phyloP scores from a whole-genome alignment of 164 flowering plant species.

The Chimonanthus salicifolius region DNA sequence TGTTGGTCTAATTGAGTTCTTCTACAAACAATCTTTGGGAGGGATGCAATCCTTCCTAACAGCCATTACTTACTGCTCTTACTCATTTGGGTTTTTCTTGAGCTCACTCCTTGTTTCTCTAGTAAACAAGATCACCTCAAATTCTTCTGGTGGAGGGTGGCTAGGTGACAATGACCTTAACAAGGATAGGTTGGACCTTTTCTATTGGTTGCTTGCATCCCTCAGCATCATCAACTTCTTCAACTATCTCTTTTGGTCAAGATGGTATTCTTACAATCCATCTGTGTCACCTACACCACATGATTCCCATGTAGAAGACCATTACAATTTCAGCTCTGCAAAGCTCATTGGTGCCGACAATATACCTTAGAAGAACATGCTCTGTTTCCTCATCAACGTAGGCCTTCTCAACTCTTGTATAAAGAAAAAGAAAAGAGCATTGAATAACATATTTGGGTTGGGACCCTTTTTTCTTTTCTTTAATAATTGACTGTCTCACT shows the following conservation, averaged over 20 bases:
- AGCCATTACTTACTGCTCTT: conserved; percentile 63
- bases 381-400: neutral
- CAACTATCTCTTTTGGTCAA: conserved; percentile 58
- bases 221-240: conserved; percentile 55
- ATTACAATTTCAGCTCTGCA: conserved; percentile 19
- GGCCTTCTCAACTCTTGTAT: conserved; percentile 9
- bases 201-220: conserved; percentile 61
- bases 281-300: conserved; percentile 21
- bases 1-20: conserved; percentile 66
- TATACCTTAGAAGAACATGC: conserved; percentile 15
- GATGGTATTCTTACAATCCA: conserved; percentile 44
- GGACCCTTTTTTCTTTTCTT: neutral
- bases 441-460: conserved; percentile 2
- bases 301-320: conserved; percentile 17
- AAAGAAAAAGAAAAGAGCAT: neutral
- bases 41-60: conserved; percentile 68
- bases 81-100: conserved; percentile 63
- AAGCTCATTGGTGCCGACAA: conserved; percentile 17
- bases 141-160: conserved; percentile 43
- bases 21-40: conserved; percentile 49
- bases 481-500: conserved; percentile 10
- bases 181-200: conserved; percentile 56
- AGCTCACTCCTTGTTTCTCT: conserved; percentile 59
- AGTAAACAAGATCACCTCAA: conserved; percentile 44
- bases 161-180: conserved; percentile 55